These are phyloP conservation scores for Pseudocercospora macadamiae DNA, from an alignment of 2,329 filamentous ascomycete genomes.

Conservation along the genomic window DNA sequence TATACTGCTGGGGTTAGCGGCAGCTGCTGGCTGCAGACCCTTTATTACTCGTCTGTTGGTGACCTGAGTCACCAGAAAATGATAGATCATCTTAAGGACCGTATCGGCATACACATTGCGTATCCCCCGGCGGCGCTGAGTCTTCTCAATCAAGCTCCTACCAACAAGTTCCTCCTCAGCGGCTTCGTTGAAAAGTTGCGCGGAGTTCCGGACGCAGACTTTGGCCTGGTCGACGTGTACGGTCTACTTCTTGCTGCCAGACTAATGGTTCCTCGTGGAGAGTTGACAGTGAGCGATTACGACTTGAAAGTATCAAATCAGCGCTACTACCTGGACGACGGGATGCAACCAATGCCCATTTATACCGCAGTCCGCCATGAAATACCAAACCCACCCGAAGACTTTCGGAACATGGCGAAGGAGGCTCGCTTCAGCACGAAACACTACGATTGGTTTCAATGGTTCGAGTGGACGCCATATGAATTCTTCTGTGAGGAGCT, in stretches of 20 bases:
- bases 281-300: constrained; percentile 71
- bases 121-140: constrained; percentile 84
- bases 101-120: constrained; percentile 85
- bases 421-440: constrained; percentile 44
- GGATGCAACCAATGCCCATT: constrained; percentile 84
- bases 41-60: constrained; percentile 82
- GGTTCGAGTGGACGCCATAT: constrained; percentile 94
- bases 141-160: constrained; percentile 82
- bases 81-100: constrained; percentile 82
- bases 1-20: constrained; percentile 96
- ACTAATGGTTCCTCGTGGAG: constrained; percentile 82
- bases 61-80: constrained; percentile 68
- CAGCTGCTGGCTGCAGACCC: constrained; percentile 89
- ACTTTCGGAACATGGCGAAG: constrained; percentile 38
- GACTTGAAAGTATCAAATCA: constrained; percentile 95
- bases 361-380: constrained; percentile 96
- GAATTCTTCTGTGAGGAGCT: constrained; percentile 96
- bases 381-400: constrained; percentile 68
- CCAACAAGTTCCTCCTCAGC: constrained; percentile 86
- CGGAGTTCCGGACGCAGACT: constrained; percentile 76
- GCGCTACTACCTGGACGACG: constrained; percentile 71
- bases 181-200: constrained; percentile 90
- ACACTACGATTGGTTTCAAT: constrained; percentile 81
- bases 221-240: constrained; percentile 92
- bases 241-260: constrained; percentile 82